Base-by-base conservation (phyloP, 768 basidiomycete genomes). In the Termitomyces sp. region DNA sequence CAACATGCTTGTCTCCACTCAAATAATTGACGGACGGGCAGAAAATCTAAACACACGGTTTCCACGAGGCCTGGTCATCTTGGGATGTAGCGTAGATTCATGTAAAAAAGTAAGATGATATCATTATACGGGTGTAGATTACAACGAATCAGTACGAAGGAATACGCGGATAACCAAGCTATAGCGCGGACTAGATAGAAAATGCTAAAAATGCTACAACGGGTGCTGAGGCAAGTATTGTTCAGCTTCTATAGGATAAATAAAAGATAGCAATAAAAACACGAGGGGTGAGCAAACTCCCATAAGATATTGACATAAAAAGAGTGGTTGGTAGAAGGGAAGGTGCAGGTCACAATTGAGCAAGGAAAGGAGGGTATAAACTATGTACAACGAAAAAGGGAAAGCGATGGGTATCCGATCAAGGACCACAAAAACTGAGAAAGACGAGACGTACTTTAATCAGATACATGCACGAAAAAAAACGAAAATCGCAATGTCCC, bases 371-470 rank as follows among this genome's bases (percentile, higher is more conserved):
- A 41, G 39, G 54, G 63, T 64, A 67, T 66, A 69, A 64, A 66
- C 61, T 70, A 74, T 71, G 71, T 72, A 73, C 70, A 74, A 36
- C 61, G 64, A 59, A 61, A 63, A 24, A 58, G 41, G 29, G 57
- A 54, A 49, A 41, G 31, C 26, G 22, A 57, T 52, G 59, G 59
- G 63, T 64, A 69, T 59, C 56, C 58, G 47, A 34, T 59, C 56
- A 43, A 59, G 56, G 56, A 58, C 48, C 24, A 43, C 24, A 43
- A 54, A n/a, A 32, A 39, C 46, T 39, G 36, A 46, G 51, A 18
- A 22, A 56, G 58, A 43, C 48, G 54, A 51, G 59, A 60, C 34
- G 58, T 59, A 60, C 55, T 48, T 71, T 65, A 63, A 72, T 67
- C 57, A 63, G 63, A 67, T 68, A 71, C 69, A 72, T 69, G 69